These are phyloP conservation scores for Melastoma candidum DNA, from an alignment of 441 rosid species.

Conservation along the genomic window DNA sequence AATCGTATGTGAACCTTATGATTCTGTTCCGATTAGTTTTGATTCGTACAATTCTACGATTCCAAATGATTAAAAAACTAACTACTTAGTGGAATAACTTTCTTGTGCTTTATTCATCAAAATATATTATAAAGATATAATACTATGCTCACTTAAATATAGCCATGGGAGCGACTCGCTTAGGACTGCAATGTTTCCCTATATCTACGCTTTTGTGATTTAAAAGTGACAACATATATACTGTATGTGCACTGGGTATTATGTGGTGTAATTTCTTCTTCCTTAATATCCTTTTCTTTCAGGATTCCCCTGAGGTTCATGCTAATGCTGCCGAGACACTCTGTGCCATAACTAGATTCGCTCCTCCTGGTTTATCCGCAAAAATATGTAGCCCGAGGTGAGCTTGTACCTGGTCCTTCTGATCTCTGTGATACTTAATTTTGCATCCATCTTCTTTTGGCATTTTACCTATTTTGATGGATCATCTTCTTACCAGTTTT, in stretches of 20 bases:
- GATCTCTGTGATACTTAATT: conserved; percentile 1
- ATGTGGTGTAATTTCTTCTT: conserved; percentile 1
- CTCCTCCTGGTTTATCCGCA: conserved; percentile 75
- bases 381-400: conserved; percentile 81
- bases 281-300: conserved; percentile 12
- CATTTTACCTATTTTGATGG: not conserved
- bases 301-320: conserved; percentile 94
- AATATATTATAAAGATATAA: no score
- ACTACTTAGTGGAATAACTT: no score
- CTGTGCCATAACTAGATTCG: conserved; percentile 77
- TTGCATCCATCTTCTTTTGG: conserved; percentile 13
- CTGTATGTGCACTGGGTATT: not conserved
- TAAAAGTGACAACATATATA: no score
- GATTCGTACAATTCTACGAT: no score
- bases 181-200: no score
- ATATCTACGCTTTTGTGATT: no score
- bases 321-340: conserved; percentile 88
- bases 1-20: no score
- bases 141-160: no score
- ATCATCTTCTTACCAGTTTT: conserved; percentile 26
- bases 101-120: no score
- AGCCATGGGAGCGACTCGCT: no score
- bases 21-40: no score
- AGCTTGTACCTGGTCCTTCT: conserved; percentile 8
- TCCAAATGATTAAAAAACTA: no score